A percentile compares a stretch with the other conserved stretches of the same genome.
phyloP scores from a whole-genome alignment of 2,329 filamentous ascomycete genomes.

The Neonectria punicea region DNA sequence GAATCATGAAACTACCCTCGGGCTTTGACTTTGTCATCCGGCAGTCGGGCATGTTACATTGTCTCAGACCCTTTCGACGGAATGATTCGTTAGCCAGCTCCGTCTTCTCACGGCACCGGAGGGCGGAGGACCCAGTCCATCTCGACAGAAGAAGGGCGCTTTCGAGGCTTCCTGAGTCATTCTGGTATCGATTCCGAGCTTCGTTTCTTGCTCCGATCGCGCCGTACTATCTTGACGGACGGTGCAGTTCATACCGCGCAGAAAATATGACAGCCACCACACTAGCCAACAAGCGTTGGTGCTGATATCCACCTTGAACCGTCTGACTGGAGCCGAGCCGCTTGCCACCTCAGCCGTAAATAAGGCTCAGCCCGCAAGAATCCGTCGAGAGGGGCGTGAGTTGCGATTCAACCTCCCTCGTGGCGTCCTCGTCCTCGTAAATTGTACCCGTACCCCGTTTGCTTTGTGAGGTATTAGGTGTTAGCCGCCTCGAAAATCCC shows the following conservation, averaged over 20 bases:
- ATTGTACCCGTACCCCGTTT: background rate
- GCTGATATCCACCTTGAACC: constrained; percentile 39
- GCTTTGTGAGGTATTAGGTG: constrained; percentile 3
- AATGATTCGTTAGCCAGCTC: constrained; percentile 32
- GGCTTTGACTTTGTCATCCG: constrained; percentile 12
- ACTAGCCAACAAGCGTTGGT: constrained; percentile 27
- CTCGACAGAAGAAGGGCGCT: background rate
- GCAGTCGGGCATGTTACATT: constrained; percentile 24
- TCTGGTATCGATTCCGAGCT: background rate
- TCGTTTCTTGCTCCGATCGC: background rate
- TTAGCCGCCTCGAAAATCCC: constrained; percentile 11
- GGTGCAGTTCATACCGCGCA: constrained; percentile 16
- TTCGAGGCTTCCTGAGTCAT: constrained; percentile 9
- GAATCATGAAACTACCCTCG: constrained; percentile 37
- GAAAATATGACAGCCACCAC: constrained; percentile 27
- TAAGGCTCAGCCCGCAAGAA: constrained; percentile 19
- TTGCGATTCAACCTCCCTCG: constrained; percentile 2
- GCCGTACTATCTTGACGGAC: constrained; percentile 1
- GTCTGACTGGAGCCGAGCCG: constrained; percentile 31
- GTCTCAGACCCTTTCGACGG: constrained; percentile 37
- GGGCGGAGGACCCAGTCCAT: constrained; percentile 23
- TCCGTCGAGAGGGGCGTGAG: constrained; percentile 6
- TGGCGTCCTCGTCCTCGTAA: constrained; percentile 6
- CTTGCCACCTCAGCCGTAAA: constrained; percentile 14
- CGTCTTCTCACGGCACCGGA: constrained; percentile 31